Base-by-base conservation (phyloP, 768 basidiomycete species). In the Podaxis sp. region DNA sequence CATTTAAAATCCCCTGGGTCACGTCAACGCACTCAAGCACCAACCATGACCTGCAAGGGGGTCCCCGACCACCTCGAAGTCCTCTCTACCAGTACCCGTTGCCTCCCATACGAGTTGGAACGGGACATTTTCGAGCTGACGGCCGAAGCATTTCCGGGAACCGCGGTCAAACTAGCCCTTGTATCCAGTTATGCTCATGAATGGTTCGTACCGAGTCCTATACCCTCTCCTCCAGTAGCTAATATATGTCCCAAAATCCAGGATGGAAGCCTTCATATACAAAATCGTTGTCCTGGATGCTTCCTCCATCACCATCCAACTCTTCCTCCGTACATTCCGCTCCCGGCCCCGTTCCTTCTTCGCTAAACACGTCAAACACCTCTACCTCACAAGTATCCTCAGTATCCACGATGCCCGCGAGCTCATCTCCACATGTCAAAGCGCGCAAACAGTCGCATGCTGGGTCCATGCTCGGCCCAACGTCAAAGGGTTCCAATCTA, bases 201-300 rank as follows among this genome's bases (percentile, higher is more conserved):
- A 66, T 73, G 68, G 73, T 75, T 55, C 54, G 68, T 63, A 7
- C 43, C 57, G 8, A 19, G 22, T 46, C 46, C 22, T 36, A 37
- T 3, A 12, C 24, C 41, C 61, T n/a, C 22, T 33, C 36, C 1
- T 46, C 41, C 27, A 4, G 22, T 25, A 2, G 22, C 37, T 56
- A 43, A 50, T 9, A 33, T 61, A 27, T 22, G 17, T 19, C 53
- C 19, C 22, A 12, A 6, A 25, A 15, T 19, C 4, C 41, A 77
- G 76, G 75, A 68, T 73, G 41, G 76, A 77, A 67, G 63, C 70
- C 4, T 55, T 75, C 27, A 70, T 74, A 17, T 75, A 77, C 55
- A 70, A 71, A 49, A 74, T 68, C 9, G 67, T 77, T 22, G 67
- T 74, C 3, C 67, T 76, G 3, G 69, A 72, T 19, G 27, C 66